Evolutionary conservation across 2,329 filamentous ascomycete genomes (phyloP), one percentile per base, ranked within the genome.

Genomic region (Penicillium thymicola): DNA sequence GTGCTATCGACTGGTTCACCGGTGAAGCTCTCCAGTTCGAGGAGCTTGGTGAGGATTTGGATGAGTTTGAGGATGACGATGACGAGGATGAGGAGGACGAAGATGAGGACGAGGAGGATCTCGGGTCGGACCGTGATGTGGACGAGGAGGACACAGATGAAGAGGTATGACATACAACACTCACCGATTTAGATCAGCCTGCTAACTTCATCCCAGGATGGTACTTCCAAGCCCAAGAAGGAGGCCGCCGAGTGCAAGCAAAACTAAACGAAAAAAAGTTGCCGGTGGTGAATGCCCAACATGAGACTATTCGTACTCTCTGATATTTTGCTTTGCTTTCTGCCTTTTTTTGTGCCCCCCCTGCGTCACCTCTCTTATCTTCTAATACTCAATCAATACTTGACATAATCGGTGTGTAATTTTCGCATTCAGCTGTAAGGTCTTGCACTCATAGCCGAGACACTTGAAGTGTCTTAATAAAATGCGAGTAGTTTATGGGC

Each of bases 1-100:
- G 93, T 67, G 94, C 95, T 56, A 94, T 99, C 69, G 94, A 99
- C 79, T 99, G 94, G 94, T 99, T 99, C 77, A 99, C 94, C 51
- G 94, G 94, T 57, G 94, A 99, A 80, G 94, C 94, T 66, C 87
- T 99, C 62, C 92, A 94, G 67, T 99, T 91, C 68, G 94, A 99
- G 82, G 93, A 97, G 75, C 78, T 96, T 59, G 89, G 93, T 38
- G 89, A 96, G 53, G 92, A 93, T 60, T 81, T 92, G 62, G 89
- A 92, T 61, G 90, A 90, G 62, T 91, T 89, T 65, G 89, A 93
- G 58, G 92, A 96, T 51, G 92, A 97, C 28, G 91, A 95, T 18
- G 93, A 97, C 51, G 92, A 97, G 57, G 92, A 96, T 54, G 92
- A 96, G 51, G 89, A 92, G 63, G 90, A 96, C 59, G 81, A 89